Percentiles rank a stretch among this genome's conserved stretches.
These are phyloP conservation scores for Sporothrix mexicana DNA, from an alignment of 2,329 filamentous ascomycete genomes.

Conservation along the genomic window DNA sequence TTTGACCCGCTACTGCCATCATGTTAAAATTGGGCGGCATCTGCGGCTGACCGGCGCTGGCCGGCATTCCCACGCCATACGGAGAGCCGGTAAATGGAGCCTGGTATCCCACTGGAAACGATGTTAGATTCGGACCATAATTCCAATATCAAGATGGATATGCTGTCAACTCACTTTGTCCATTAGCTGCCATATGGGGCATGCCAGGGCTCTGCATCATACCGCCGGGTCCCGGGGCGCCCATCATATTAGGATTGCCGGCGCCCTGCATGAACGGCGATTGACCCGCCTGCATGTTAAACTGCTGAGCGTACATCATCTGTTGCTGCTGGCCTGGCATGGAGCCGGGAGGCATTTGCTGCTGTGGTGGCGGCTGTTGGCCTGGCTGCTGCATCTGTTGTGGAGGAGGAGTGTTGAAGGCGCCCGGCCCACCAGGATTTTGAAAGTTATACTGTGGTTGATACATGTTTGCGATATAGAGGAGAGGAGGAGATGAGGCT, in stretches of 20 bases:
- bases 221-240: constrained; percentile 58
- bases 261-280: constrained; percentile 50
- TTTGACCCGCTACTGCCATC: constrained; percentile 55
- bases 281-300: constrained; percentile 58
- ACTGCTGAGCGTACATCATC: constrained; percentile 67
- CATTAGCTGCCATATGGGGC: constrained; percentile 64
- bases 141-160: constrained; percentile 7
- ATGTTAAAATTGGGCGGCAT: constrained; percentile 59
- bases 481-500: background rate
- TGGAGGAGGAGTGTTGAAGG: constrained; percentile 58
- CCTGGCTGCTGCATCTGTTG: constrained; percentile 46
- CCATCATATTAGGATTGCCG: constrained; percentile 61
- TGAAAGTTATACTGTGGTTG: constrained; percentile 61
- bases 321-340: constrained; percentile 54
- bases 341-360: constrained; percentile 54
- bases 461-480: constrained; percentile 58
- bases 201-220: constrained; percentile 69
- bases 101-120: constrained; percentile 60
- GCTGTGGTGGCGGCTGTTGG: constrained; percentile 32
- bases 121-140: constrained; percentile 26
- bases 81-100: constrained; percentile 63
- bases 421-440: constrained; percentile 57
- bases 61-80: constrained; percentile 60
- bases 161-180: constrained; percentile 58
- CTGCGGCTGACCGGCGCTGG: constrained; percentile 56